Evolutionary conservation across 331 rosid genomes (phyloP), one percentile per base, ranked within the genome.

Genomic region (Malus hybrid): DNA sequence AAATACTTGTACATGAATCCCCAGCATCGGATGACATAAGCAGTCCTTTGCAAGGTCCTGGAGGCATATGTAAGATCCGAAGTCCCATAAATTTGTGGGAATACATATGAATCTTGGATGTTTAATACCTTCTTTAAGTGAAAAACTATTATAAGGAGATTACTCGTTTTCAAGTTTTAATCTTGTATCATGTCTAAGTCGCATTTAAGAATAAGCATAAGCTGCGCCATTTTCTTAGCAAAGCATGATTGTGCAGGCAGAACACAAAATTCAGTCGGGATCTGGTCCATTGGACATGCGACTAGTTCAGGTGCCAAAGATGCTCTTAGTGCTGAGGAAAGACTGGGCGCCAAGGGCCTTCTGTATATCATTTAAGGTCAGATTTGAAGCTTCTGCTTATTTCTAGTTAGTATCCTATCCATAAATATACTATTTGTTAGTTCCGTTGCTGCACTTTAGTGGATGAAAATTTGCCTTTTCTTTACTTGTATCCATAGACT

Each of bases 191-290:
- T 22, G 22, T 8, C 1, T 7, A 22, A 15, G 8, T 57, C 5
- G 9, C 22, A 55, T 63, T 19, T 19, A 6, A 14, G 39, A 28
- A 13, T 28, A 28, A 28, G 67, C 65, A 7, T 63, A 7, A 63
- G 12, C 5, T 28, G 20, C 39, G 2, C 67, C 36, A 63, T 55
- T 71, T 19, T 55, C 65, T 55, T 70, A 54, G 57, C 12, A 14
- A 32, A 14, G 6, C 10, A 20, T 57, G 34, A 14, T 20, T 80
- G 32, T 90, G 81, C 86, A 92, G 97, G 97, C 79, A 46, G 97
- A 86, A 69, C 99, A 95, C 82, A 95, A 95, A 83, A 92, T 92
- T 78, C 97, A 90, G 85, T 95, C 97, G 31, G 96, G 90, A 67
- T 85, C 96, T 73, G 91, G 88, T 68, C 86, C 93, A 14, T 87